These are phyloP conservation scores for Entophlyctis helioformis DNA, from an alignment of 192 early-diverging fungal species.

Conservation along the genomic window DNA sequence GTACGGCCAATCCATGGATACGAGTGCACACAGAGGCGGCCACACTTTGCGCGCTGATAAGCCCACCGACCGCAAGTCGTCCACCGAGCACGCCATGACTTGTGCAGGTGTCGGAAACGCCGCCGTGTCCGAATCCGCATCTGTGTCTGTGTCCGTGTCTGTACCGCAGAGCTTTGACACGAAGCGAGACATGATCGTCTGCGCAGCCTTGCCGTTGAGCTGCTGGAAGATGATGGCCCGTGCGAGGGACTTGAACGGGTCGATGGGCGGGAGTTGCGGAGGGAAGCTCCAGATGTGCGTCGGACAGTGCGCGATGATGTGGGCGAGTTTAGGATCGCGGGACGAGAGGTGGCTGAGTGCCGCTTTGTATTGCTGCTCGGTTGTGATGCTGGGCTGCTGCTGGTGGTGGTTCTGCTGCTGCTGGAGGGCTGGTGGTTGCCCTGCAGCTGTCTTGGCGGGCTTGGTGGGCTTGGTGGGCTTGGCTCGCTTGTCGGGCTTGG, in stretches of 20 bases:
- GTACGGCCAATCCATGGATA: conserved; percentile 4
- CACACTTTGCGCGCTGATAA: conserved; percentile 34
- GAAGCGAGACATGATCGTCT: conserved; percentile 42
- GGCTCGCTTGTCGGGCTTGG: too few species aligned
- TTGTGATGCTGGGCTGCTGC: too few species aligned
- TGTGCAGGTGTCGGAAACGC: conserved; percentile 39
- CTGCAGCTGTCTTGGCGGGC: too few species aligned
- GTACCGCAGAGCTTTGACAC: conserved; percentile 27
- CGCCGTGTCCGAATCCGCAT: too few species aligned
- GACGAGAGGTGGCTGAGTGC: conserved; percentile 2
- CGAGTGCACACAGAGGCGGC: conserved; percentile 10
- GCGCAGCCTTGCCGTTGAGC: conserved; percentile 55
- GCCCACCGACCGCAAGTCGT: conserved; percentile 20
- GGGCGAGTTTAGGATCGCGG: conserved; percentile 1
- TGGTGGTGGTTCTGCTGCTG: too few species aligned
- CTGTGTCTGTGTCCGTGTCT: neutral
- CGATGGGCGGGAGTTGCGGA: neutral
- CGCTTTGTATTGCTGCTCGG: conserved; percentile 1
- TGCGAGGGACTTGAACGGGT: conserved; percentile 19
- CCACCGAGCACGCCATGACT: conserved; percentile 15
- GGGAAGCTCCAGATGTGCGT: conserved; percentile 10
- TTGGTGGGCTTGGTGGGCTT: too few species aligned
- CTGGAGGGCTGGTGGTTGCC: too few species aligned
- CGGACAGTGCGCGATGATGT: conserved; percentile 1
- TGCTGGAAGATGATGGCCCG: conserved; percentile 59